Conservation (phyloP, 1,139 yeast genomes). For the Pichia sp. region DNA sequence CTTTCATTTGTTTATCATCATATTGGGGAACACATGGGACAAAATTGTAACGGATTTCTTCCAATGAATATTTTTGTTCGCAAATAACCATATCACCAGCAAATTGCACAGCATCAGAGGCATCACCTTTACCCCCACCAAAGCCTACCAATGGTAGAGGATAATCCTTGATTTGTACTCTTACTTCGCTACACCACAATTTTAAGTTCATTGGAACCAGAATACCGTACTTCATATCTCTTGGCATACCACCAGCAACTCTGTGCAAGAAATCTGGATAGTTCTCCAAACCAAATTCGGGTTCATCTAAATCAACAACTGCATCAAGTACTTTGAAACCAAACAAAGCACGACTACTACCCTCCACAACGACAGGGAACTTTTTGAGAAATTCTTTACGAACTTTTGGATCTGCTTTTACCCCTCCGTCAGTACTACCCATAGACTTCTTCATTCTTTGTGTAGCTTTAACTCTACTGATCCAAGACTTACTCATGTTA, state of each 20-base stretch:
- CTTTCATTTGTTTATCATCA: constrained; percentile 21
- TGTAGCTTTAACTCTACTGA: constrained; percentile 37
- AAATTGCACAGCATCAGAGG: constrained; percentile 25
- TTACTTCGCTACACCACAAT: constrained; percentile 35
- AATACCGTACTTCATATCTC: constrained; percentile 62
- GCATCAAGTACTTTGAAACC: constrained; percentile 54
- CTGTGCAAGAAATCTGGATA: constrained; percentile 61
- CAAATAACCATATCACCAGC: constrained; percentile 46
- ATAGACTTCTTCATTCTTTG: constrained; percentile 35
- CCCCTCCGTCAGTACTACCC: constrained; percentile 30
- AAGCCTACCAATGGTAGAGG: constrained; percentile 42
- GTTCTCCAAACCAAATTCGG: constrained; percentile 52
- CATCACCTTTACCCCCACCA: constrained; percentile 27
- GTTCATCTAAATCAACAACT: constrained; percentile 51
- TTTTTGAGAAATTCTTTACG: constrained; percentile 40
- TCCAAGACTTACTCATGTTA: constrained; percentile 73
- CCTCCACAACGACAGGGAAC: constrained; percentile 56
- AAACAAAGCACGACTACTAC: constrained; percentile 62
- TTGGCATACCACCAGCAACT: constrained; percentile 80
- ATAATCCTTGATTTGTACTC: constrained; percentile 48
- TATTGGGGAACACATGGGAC: constrained; percentile 38
- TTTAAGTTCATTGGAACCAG: constrained; percentile 60
- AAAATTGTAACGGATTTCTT: constrained; percentile 40
- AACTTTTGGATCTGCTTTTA: constrained; percentile 32
- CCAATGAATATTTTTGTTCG: constrained; percentile 41